These are phyloP conservation scores for Eucalyptus sp. DNA, from an alignment of 345 rosid genomes.

Conservation along the genomic window DNA sequence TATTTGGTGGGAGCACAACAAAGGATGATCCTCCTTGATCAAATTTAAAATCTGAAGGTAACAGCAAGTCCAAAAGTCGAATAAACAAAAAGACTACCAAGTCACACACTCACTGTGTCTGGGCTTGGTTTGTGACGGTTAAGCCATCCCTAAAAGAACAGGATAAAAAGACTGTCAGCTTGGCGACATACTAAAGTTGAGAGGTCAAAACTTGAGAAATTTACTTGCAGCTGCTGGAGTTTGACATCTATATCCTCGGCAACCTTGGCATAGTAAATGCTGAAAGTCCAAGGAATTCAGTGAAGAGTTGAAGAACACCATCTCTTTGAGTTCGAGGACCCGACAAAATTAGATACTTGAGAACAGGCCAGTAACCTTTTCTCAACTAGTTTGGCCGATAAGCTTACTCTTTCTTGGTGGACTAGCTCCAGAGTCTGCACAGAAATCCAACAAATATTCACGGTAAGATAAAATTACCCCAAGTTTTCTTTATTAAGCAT, in stretches of 20 bases:
- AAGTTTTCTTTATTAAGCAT: neutral
- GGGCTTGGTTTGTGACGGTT: neutral
- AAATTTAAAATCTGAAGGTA: neutral
- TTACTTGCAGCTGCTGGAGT: conserved; percentile 54
- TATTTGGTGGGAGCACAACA: neutral
- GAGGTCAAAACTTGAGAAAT: neutral
- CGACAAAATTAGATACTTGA: neutral
- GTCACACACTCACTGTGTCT: neutral
- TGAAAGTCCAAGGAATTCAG: conserved; percentile 7
- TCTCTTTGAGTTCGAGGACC: neutral
- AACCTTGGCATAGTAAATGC: conserved; percentile 45
- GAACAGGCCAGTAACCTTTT: conserved; percentile 31
- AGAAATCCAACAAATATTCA: neutral
- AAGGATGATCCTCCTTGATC: neutral
- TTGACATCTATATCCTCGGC: conserved; percentile 25
- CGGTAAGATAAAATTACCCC: neutral
- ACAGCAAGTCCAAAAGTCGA: neutral
- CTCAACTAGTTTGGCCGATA: conserved; percentile 32
- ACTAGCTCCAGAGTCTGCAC: conserved; percentile 55
- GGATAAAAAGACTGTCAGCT: neutral
- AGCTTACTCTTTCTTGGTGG: conserved; percentile 44
- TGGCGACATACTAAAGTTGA: neutral
- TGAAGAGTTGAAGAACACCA: neutral
- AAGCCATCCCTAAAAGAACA: neutral
- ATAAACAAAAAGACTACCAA: neutral